Evolutionary conservation across 345 rosid species (phyloP).

Genomic region (Syzygium oleosum): DNA sequence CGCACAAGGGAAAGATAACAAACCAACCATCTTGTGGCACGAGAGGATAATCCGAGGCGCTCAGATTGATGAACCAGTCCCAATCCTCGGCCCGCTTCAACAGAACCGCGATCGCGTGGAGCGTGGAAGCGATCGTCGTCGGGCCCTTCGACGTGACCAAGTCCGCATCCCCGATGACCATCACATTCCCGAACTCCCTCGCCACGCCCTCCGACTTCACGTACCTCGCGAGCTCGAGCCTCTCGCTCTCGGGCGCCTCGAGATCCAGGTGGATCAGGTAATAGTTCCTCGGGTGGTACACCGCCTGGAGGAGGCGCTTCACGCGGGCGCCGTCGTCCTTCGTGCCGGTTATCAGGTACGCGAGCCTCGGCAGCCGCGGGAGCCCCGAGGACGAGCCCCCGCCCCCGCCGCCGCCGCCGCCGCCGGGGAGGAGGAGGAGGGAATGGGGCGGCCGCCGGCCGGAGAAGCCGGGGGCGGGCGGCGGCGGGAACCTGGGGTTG

Average conservation of each 20-base stretch:
- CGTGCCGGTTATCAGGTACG: constrained; percentile 73
- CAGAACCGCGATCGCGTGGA: constrained; percentile 65
- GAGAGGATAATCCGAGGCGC: constrained; percentile 82
- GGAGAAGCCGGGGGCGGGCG: constrained; percentile 6
- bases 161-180: constrained; percentile 78
- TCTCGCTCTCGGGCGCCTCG: constrained; percentile 71
- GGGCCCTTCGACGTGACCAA: constrained; percentile 81
- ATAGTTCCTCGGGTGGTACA: constrained; percentile 75
- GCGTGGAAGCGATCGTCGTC: constrained; percentile 67
- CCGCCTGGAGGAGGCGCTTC: constrained; percentile 57
- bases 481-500: constrained; percentile 21
- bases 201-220: constrained; percentile 52
- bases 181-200: constrained; percentile 58
- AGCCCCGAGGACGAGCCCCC: constrained; percentile 10
- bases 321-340: constrained; percentile 57
- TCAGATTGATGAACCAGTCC: constrained; percentile 92
- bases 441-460: not conserved
- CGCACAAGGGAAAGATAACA: not conserved
- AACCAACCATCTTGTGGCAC: constrained; percentile 83
- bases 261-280: constrained; percentile 76
- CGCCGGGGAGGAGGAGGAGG: not conserved
- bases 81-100: constrained; percentile 68
- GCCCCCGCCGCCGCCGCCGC: not conserved
- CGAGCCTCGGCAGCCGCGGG: constrained; percentile 42
- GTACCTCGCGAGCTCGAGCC: constrained; percentile 69